Evolutionary conservation across 1,284 basidiomycete genomes (phyloP), one percentile per base, ranked within the genome.

Genomic region (Sanghuangporus weigelae): DNA sequence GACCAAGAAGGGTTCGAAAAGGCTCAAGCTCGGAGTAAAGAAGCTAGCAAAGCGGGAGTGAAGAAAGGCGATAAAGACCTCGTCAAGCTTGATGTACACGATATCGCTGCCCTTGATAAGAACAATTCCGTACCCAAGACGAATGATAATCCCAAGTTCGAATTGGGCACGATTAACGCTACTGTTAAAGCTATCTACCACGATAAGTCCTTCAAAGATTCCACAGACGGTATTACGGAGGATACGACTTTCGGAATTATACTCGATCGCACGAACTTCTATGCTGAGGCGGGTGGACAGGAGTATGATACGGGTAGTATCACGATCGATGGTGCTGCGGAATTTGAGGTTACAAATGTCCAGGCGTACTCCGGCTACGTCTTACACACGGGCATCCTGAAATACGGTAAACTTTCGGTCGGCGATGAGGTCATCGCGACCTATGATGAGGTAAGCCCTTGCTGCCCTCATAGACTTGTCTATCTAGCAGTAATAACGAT

Each of bases 261-360:
- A 44, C 86, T 99, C 60, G 94, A 99, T 78, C 84, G 84, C 63
- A 98, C 96, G n/a, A 95, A 90, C 78, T 97, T 99, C 76, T 99
- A 99, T 71, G 96, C 96, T 35, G 96, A 99, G 79, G 85, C 93
- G 57, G 96, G 96, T 74, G 97, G 96, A 48, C 96, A 99, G 75
- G 96, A 99, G 77, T 89, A 93, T 70, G 96, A 99, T 76, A 98
- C 93, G 1, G 96, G 96, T 64, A 92, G 89, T 69, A 92, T 99
- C 68, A 87, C 95, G 46, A 92, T 98, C 61, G 96, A 98, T 69
- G 96, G 92, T 59, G 80, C 87, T 69, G 88, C 92, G 57, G 95
- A 97, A 73, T 98, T 99, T 73, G 90, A 92, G 71, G 96, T 99
- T 59, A 86, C 87, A 57, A 93, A 98, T 71, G 95, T 96, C 7